Percentiles rank a stretch among this genome's conserved stretches.
phyloP scores from a whole-genome alignment of 495 filamentous ascomycete genomes.

The Parmelia sp. region DNA sequence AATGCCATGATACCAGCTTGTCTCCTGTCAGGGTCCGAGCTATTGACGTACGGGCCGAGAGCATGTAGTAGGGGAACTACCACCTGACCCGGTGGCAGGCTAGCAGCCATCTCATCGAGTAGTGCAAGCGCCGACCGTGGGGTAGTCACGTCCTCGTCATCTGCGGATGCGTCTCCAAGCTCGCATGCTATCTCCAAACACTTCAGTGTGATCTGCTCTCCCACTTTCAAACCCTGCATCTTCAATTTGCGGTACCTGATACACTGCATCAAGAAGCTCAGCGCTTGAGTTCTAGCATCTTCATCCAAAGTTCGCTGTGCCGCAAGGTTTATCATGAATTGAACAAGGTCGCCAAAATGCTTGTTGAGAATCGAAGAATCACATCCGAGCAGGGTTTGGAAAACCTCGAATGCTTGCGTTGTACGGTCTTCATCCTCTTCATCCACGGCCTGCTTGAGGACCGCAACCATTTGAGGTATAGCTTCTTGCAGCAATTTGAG shows the following conservation, averaged over 20 bases:
- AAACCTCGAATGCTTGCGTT: constrained; percentile 90
- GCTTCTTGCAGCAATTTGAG: constrained; percentile 67
- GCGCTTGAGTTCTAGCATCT: constrained; percentile 79
- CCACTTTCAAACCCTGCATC: constrained; percentile 78
- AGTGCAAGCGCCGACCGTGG: constrained; percentile 78
- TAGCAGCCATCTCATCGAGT: constrained; percentile 79
- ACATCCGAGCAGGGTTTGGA: constrained; percentile 89
- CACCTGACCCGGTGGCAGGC: constrained; percentile 87
- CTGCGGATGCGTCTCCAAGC: constrained; percentile 60
- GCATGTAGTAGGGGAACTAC: constrained; percentile 85
- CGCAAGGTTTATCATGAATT: constrained; percentile 89
- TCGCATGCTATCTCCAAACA: constrained; percentile 82
- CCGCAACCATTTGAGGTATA: constrained; percentile 80
- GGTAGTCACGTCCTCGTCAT: constrained; percentile 87
- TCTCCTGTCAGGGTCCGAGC: constrained; percentile 64
- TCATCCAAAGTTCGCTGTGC: constrained; percentile 68
- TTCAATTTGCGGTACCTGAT: constrained; percentile 91
- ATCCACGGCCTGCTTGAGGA: constrained; percentile 76
- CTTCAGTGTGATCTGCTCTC: constrained; percentile 78
- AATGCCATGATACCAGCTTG: constrained; percentile 87
- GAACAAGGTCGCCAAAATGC: constrained; percentile 84
- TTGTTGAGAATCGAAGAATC: constrained; percentile 74
- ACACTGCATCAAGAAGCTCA: constrained; percentile 88
- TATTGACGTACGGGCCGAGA: constrained; percentile 72
- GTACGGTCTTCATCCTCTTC: constrained; percentile 75